A percentile compares a stretch with the other conserved stretches of the same genome.
phyloP scores from a whole-genome alignment of 2,329 filamentous ascomycete species.

The Fusarium austroafricanum region DNA sequence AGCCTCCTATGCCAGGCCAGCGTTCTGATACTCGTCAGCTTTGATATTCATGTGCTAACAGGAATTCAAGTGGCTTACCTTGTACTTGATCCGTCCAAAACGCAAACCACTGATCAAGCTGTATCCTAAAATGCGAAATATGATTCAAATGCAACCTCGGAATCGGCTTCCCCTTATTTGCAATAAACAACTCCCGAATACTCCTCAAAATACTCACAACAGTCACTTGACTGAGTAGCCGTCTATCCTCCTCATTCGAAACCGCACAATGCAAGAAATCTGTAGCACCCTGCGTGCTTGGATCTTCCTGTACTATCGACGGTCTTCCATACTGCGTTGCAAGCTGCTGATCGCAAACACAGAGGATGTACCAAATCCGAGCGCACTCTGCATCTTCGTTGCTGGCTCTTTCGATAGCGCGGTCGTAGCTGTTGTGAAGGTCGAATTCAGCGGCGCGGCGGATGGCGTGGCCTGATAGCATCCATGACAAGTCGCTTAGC shows the following conservation, averaged over 20 bases:
- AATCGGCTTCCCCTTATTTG: constrained; percentile 63
- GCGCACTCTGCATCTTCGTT: constrained; percentile 60
- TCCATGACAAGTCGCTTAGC: constrained; percentile 71
- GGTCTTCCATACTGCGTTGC: constrained; percentile 70
- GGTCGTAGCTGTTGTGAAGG: constrained; percentile 54
- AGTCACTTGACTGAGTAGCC: constrained; percentile 67
- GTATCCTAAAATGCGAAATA: constrained; percentile 46
- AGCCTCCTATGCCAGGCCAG: constrained; percentile 51
- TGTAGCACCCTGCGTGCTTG: constrained; percentile 66
- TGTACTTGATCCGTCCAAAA: constrained; percentile 49
- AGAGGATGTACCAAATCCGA: constrained; percentile 69
- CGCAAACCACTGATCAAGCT: constrained; percentile 52
- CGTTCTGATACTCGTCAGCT: constrained; percentile 43
- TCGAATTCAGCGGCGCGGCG: constrained; percentile 60
- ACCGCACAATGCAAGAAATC: constrained; percentile 61
- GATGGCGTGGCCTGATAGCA: constrained; percentile 64
- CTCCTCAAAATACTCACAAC: constrained; percentile 67
- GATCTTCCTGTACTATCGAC: constrained; percentile 66
- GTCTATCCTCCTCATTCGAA: constrained; percentile 63
- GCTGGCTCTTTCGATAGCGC: constrained; percentile 50
- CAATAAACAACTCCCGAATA: constrained; percentile 65
- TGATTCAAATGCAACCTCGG: constrained; percentile 64
- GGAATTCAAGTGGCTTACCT: no score
- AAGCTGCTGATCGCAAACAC: constrained; percentile 70
- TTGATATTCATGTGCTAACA: no score